Conservation (phyloP, 257 asterid genomes). For the Nicotiana tabacum region DNA sequence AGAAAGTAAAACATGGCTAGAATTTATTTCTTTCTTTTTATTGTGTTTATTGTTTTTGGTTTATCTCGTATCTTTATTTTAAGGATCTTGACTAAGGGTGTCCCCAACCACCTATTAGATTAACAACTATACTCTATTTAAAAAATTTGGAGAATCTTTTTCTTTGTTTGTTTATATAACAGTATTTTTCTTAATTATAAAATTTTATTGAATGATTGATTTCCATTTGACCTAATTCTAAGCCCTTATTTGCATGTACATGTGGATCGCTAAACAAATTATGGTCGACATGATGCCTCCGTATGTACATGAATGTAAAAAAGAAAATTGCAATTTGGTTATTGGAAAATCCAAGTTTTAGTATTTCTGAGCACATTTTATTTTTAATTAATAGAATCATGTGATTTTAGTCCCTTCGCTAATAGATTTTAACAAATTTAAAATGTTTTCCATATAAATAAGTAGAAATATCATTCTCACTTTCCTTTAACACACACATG, state of each 20-base stretch:
- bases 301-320: neutral
- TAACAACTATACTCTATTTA: neutral
- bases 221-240: neutral
- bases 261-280: neutral
- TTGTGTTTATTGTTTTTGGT: neutral
- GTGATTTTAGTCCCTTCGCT: neutral
- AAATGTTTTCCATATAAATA: neutral
- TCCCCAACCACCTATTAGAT: neutral
- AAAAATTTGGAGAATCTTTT: neutral
- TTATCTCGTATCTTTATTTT: neutral
- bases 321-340: neutral
- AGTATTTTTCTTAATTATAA: neutral
- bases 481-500: no score
- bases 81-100: neutral
- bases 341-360: neutral
- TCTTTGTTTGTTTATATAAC: neutral
- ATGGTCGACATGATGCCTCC: neutral
- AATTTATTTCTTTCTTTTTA: no score
- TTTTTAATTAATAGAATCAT: neutral
- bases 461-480: neutral
- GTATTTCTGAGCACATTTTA: neutral
- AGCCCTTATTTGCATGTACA: neutral
- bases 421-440: neutral
- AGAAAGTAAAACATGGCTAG: neutral
- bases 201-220: neutral